Conservation (phyloP, 83 land plant genomes). For the Isoetes engelmannii region DNA sequence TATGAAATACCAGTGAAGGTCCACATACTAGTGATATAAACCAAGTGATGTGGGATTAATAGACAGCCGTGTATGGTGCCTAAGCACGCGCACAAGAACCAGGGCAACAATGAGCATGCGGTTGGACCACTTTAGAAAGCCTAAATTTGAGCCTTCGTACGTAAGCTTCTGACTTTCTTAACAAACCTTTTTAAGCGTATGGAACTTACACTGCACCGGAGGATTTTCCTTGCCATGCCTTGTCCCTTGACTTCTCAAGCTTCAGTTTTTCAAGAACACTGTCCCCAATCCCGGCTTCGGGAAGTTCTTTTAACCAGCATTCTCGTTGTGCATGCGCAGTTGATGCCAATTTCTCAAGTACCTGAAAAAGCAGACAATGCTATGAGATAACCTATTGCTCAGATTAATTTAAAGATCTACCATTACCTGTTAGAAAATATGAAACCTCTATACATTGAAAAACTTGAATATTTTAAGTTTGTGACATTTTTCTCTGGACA, state of each 20-base stretch:
- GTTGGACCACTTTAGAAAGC: neutral
- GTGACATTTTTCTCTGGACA: no score
- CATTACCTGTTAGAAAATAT: no score
- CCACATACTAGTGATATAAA: no score
- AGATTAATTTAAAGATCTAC: no score
- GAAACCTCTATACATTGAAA: no score
- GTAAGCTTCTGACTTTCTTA: neutral
- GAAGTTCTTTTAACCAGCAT: slow-evolving; percentile 70
- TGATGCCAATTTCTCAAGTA: slow-evolving; percentile 66
- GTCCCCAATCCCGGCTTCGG: slow-evolving; percentile 55
- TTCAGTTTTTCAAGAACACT: slow-evolving; percentile 58
- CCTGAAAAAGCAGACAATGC: slow-evolving; percentile 41
- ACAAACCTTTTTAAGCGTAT: slow-evolving; percentile 8
- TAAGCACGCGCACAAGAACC: no score
- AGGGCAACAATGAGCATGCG: no score
- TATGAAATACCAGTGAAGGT: no score
- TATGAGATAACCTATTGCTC: neutral
- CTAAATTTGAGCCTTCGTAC: neutral
- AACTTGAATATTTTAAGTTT: no score
- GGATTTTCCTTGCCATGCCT: slow-evolving; percentile 85
- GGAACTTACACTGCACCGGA: slow-evolving; percentile 99
- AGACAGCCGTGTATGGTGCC: no score
- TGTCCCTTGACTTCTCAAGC: slow-evolving; percentile 61
- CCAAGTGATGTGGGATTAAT: no score
- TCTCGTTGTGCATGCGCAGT: slow-evolving; percentile 55